Base-by-base conservation (phyloP, 208 protist species). In the Trypanosoma theileri region DNA sequence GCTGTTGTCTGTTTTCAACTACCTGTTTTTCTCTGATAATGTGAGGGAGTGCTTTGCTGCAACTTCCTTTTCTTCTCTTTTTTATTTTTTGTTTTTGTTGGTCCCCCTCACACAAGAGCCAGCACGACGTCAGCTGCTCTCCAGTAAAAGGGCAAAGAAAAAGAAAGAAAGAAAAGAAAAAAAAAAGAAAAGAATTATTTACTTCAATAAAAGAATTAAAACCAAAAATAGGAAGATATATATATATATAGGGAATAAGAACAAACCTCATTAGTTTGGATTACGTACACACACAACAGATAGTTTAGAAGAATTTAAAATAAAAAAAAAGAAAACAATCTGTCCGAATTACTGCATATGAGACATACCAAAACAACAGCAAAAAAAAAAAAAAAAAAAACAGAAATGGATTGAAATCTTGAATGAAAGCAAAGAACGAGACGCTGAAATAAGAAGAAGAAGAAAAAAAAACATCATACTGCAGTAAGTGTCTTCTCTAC, bases 361-460 rank as follows among this genome's bases (percentile, higher is more conserved):
- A 60, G 56, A 70, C 51, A 66, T 63, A 12, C 19, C 50, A 35
- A 35, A 59, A 28, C 54, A 40, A 61, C 51, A 42, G 35, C 54
- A 28, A 68, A 53, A 44, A 67, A 68, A 70, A 61, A 71, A 71
- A 52, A 59, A 31, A 59, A n/a, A 59, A 19, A 42, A 21, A 59
- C 24, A 42, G 14, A 40, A 31, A 26, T 14, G 28, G 26, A 59
- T 31, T 26, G 14, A 26, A 26, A 4, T 12, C n/a, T 26, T 14
- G 14, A 1, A 56, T 28, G 16, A 56, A 56, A 1, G 24, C 24
- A 26, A 56, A 4, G 4, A 28, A 26, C 4, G 8, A n/a, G 21
- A n/a, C 11, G 3, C 14, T 4, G 16, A 45, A 41, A 35, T 26
- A 42, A 59, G 1, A 26, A 44, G 50, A 11, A 55, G 22, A 24